phyloP scores from a whole-genome alignment of 169 alveolate genomes.

The Prorocentrum cordatum region DNA sequence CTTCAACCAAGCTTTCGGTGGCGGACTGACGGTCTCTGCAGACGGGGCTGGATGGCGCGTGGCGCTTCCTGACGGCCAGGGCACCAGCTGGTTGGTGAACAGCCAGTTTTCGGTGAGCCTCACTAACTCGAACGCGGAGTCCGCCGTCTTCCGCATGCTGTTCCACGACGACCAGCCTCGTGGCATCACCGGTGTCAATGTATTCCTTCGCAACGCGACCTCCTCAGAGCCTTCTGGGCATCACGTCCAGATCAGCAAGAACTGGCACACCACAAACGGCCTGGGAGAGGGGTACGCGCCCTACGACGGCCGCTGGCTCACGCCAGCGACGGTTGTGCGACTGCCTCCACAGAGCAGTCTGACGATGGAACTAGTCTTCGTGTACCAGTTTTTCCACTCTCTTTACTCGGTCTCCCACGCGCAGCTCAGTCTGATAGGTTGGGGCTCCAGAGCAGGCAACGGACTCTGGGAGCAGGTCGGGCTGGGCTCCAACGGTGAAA shows the following conservation, averaged over 20 bases:
- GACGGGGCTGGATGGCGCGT: too few relatives aligned
- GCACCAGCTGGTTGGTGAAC: too few relatives aligned
- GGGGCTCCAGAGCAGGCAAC: background rate
- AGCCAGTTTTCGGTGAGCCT: conserved; percentile 14
- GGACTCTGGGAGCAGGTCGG: background rate
- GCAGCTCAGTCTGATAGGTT: conserved; percentile 37
- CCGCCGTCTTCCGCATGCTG: background rate
- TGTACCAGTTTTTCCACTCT: conserved; percentile 7
- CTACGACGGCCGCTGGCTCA: background rate
- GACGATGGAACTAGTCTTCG: background rate
- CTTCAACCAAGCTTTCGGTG: too few relatives aligned
- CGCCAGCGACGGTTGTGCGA: background rate
- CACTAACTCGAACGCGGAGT: background rate
- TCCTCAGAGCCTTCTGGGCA: background rate
- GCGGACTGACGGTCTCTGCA: too few relatives aligned
- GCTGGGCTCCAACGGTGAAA: conserved; percentile 26
- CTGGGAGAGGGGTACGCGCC: background rate
- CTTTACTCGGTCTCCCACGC: conserved; percentile 35
- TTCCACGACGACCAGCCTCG: conserved; percentile 7
- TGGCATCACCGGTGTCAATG: conserved; percentile 17
- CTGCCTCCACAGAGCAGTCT: background rate
- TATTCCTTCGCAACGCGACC: background rate
- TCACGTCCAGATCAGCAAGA: conserved; percentile 9
- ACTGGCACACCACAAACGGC: background rate
- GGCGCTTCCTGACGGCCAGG: too few relatives aligned